A percentile compares a stretch with the other conserved stretches of the same genome.
These are phyloP conservation scores for Coprinopsis marcescibilis DNA, from an alignment of 768 basidiomycete genomes.

Conservation along the genomic window DNA sequence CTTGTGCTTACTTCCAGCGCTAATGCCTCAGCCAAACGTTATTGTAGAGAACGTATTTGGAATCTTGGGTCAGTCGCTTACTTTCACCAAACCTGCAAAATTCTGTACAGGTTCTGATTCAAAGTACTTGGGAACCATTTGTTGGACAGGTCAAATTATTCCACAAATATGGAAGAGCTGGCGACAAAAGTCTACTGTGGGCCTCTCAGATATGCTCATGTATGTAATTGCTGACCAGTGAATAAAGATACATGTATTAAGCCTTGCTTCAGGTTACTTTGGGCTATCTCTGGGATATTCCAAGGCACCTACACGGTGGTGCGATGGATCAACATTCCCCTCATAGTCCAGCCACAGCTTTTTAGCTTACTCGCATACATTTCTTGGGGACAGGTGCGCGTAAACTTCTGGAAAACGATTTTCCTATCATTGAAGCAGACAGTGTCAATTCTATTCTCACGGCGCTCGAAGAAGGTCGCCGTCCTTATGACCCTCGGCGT, in stretches of 20 bases:
- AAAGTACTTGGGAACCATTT: slow-evolving; percentile 43
- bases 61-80: slow-evolving; percentile 46
- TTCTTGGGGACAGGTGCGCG: slow-evolving; percentile 59
- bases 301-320: slow-evolving; percentile 65
- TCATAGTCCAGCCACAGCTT: slow-evolving; percentile 62
- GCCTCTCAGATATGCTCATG: too few species aligned
- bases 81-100: background rate
- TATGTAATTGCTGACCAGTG: too few species aligned
- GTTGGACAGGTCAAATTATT: slow-evolving; percentile 60
- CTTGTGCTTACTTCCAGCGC: background rate
- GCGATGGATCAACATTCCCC: slow-evolving; percentile 63
- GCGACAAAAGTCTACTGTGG: slow-evolving; percentile 57
- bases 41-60: slow-evolving; percentile 65
- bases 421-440: slow-evolving; percentile 6
- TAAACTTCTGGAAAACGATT: background rate
- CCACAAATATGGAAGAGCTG: slow-evolving; percentile 74
- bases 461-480: slow-evolving; percentile 31
- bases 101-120: background rate
- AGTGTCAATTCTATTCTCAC: slow-evolving; percentile 65
- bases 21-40: background rate
- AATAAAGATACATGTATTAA: too few species aligned
- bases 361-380: slow-evolving; percentile 56
- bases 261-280: slow-evolving; percentile 55
- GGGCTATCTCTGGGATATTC: slow-evolving; percentile 54
- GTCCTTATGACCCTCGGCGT: slow-evolving; percentile 30